A percentile compares a stretch with the other conserved stretches of the same genome.
phyloP scores from a whole-genome alignment of 495 filamentous ascomycete species.

The Friedmanniomyces simplex region DNA sequence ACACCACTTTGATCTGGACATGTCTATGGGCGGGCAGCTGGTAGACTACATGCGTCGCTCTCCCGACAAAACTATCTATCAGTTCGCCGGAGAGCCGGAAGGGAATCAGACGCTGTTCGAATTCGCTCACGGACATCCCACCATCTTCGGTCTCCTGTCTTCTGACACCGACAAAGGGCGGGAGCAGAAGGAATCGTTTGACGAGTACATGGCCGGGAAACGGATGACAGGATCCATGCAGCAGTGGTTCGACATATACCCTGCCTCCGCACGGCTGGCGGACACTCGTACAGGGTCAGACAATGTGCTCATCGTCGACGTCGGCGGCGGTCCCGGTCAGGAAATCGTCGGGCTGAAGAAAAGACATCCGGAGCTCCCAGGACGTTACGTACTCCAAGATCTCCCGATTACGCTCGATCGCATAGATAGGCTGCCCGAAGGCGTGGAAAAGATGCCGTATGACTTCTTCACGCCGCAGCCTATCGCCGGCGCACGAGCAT shows the following conservation, averaged over 20 bases:
- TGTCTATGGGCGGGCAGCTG: conserved; percentile 4
- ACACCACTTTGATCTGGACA: conserved; percentile 10
- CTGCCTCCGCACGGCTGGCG: not conserved
- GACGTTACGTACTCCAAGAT: conserved; percentile 10
- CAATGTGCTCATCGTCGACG: conserved; percentile 9
- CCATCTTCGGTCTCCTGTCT: conserved; percentile 4
- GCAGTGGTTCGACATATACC: conserved; percentile 10
- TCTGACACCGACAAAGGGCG: conserved; percentile 3
- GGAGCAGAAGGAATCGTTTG: conserved; percentile 12
- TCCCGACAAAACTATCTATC: conserved; percentile 1
- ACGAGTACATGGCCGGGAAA: conserved; percentile 6
- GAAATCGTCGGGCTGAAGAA: not conserved
- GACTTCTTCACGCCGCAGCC: conserved; percentile 18
- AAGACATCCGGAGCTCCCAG: conserved; percentile 1
- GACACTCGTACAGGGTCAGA: not conserved
- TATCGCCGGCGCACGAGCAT: conserved; percentile 2
- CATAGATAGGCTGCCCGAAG: not conserved
- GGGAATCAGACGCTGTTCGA: conserved; percentile 2
- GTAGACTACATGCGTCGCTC: conserved; percentile 10
- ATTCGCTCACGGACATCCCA: not conserved
- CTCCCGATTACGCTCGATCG: conserved; percentile 1
- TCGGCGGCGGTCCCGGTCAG: conserved; percentile 9
- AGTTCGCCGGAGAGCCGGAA: conserved; percentile 6
- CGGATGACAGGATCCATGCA: not conserved
- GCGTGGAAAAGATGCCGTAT: conserved; percentile 9